Base-by-base conservation (phyloP, 768 basidiomycete species). In the Nidularia sp. region DNA sequence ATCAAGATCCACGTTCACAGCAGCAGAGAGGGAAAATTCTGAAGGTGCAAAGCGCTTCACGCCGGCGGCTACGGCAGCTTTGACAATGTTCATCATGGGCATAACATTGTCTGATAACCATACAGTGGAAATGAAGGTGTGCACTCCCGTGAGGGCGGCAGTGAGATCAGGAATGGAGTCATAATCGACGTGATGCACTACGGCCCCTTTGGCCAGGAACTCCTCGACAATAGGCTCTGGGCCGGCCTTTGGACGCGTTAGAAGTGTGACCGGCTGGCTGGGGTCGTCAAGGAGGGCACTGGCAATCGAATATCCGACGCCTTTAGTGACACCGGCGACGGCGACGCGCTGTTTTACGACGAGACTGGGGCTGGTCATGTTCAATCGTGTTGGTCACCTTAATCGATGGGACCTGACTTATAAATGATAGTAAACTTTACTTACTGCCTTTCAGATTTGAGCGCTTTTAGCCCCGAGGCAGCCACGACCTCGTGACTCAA, bases 281-380 rank as follows among this genome's bases (percentile, higher is more conserved):
- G 39, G 39, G 15, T 41, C 15, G 3, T 10, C 10, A 3, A 47
- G 45, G 5, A 52, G 18, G n/a, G 36, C 46, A 34, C 35, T 36
- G 29, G 34, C 44, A 47, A 55, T 55, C 12, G 45, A 35, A 34
- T 52, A 44, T 4, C 50, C 34, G 7, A 53, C 32, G 4, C 56
- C 29, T 25, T 42, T 55, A 36, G 56, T 46, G n/a, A 52, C 45
- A 5, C 51, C 45, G 8, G 45, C 51, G 25, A 47, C 45, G 18
- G 51, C 45, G 53, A 32, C 57, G 39, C 15, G 10, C 39, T 12
- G 10, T 41, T 41, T 41, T 29, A 29, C 25, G 25, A 29, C 25
- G 25, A 4, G 25, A 29, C 4, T 29, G 25, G 25, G 25, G 25
- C 25, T 29, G 25, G 25, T 29, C 25, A 29, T 29, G 25, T 29